These are phyloP conservation scores for Rhodotorula sp. DNA, from an alignment of 1,284 basidiomycete species.

Conservation along the genomic window DNA sequence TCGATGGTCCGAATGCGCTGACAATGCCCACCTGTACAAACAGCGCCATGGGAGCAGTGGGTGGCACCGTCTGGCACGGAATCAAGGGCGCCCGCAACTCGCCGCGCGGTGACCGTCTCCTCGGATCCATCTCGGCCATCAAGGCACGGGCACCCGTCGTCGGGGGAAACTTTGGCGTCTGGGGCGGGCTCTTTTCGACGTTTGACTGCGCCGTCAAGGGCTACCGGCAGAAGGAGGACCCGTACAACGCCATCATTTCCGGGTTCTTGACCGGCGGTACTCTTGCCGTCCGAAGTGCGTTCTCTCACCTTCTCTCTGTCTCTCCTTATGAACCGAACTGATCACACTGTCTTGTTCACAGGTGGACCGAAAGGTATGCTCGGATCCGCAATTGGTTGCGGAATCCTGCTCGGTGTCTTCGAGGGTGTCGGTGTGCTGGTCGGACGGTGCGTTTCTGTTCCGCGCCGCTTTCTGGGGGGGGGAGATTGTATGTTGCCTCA, in stretches of 20 bases:
- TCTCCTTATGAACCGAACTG: neutral
- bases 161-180: conserved; percentile 55
- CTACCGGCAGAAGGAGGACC: conserved; percentile 96
- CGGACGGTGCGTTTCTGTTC: conserved; percentile 59
- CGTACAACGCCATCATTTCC: conserved; percentile 98
- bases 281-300: conserved; percentile 87
- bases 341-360: conserved; percentile 47
- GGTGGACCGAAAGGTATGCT: conserved; percentile 89
- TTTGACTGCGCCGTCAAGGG: conserved; percentile 99
- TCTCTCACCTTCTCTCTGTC: neutral
- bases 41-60: conserved; percentile 84
- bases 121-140: conserved; percentile 92
- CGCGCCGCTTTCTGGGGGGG: no score
- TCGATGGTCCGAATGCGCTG: neutral
- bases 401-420: conserved; percentile 81
- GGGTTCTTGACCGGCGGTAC: conserved; percentile 98
- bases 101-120: conserved; percentile 87
- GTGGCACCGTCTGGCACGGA: conserved; percentile 98
- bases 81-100: conserved; percentile 98
- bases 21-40: neutral
- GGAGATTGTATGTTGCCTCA: no score
- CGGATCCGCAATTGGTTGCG: conserved; percentile 89
- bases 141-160: conserved; percentile 98
- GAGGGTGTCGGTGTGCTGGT: conserved; percentile 90
- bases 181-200: conserved; percentile 62